phyloP scores from a whole-genome alignment of 495 filamentous ascomycete genomes.

The Saxophila tyrrhenica region DNA sequence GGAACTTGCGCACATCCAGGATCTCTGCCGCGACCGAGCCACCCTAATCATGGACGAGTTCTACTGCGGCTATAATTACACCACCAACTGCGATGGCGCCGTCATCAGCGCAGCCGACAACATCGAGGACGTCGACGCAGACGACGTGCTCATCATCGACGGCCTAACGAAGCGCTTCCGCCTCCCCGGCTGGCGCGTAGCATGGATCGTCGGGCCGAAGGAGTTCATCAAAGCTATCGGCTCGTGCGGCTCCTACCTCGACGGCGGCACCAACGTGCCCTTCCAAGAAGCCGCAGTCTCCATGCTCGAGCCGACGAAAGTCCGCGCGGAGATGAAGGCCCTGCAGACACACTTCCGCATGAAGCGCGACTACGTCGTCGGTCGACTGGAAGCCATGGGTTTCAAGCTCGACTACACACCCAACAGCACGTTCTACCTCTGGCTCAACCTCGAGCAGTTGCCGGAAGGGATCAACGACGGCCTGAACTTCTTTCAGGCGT shows the following conservation, averaged over 20 bases:
- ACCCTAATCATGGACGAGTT: conserved; percentile 95
- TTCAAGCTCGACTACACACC: conserved; percentile 63
- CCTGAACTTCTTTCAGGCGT: conserved; percentile 91
- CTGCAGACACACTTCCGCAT: conserved; percentile 77
- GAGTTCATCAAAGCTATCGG: conserved; percentile 93
- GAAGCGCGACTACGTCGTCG: conserved; percentile 83
- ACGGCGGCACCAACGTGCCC: conserved; percentile 86
- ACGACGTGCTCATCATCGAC: conserved; percentile 87
- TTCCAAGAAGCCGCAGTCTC: conserved; percentile 90
- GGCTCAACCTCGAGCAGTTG: conserved; percentile 55
- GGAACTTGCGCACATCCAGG: conserved; percentile 75
- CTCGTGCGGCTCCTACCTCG: conserved; percentile 88
- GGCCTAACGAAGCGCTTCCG: conserved; percentile 95
- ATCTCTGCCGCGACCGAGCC: conserved; percentile 79
- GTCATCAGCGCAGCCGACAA: conserved; percentile 82
- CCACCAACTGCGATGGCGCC: conserved; percentile 73
- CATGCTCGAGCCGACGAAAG: conserved; percentile 76
- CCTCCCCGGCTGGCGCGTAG: conserved; percentile 90
- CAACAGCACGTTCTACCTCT: conserved; percentile 88
- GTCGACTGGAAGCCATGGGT: conserved; percentile 66
- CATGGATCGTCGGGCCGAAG: conserved; percentile 91
- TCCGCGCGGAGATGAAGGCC: conserved; percentile 77
- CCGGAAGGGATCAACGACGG: conserved; percentile 77
- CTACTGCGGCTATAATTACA: conserved; percentile 72
- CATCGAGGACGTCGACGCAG: conserved; percentile 55